phyloP scores from a whole-genome alignment of 805 yeast species.

The Candida coquimbonensis region DNA sequence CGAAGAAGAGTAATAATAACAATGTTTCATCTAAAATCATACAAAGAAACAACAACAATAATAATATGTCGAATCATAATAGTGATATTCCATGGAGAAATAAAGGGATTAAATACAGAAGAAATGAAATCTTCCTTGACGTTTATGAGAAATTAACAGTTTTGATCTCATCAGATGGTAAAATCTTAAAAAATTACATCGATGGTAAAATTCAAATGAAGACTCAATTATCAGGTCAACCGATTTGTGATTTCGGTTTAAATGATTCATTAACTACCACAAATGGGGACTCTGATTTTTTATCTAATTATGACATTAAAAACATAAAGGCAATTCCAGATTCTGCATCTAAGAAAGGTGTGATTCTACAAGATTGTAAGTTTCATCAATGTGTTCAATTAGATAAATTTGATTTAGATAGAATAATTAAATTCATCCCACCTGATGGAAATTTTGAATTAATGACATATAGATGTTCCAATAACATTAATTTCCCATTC shows the following conservation, averaged over 20 bases:
- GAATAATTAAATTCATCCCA: constrained; percentile 67
- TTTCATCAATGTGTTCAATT: constrained; percentile 84
- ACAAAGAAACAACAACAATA: constrained; percentile 2
- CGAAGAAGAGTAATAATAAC: neutral
- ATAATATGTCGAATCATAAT: constrained; percentile 1
- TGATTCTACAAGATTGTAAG: constrained; percentile 65
- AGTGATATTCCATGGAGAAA: constrained; percentile 57
- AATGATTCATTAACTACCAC: constrained; percentile 41
- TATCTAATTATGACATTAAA: constrained; percentile 23
- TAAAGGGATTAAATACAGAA: constrained; percentile 64
- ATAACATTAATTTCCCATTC: constrained; percentile 66
- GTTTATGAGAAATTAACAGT: constrained; percentile 71
- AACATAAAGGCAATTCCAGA: constrained; percentile 26
- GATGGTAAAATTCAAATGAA: constrained; percentile 71
- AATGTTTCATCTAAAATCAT: neutral
- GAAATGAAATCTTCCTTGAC: constrained; percentile 73
- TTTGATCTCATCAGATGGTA: constrained; percentile 58
- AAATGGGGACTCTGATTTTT: constrained; percentile 18
- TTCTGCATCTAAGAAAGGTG: constrained; percentile 24
- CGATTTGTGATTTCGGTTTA: constrained; percentile 75
- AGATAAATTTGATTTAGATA: constrained; percentile 56
- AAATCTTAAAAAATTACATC: constrained; percentile 60
- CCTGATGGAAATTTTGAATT: constrained; percentile 86
- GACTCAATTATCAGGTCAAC: constrained; percentile 73
- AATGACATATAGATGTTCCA: constrained; percentile 60